phyloP scores from a whole-genome alignment of 805 yeast species.

The Yarrowia deformans region DNA sequence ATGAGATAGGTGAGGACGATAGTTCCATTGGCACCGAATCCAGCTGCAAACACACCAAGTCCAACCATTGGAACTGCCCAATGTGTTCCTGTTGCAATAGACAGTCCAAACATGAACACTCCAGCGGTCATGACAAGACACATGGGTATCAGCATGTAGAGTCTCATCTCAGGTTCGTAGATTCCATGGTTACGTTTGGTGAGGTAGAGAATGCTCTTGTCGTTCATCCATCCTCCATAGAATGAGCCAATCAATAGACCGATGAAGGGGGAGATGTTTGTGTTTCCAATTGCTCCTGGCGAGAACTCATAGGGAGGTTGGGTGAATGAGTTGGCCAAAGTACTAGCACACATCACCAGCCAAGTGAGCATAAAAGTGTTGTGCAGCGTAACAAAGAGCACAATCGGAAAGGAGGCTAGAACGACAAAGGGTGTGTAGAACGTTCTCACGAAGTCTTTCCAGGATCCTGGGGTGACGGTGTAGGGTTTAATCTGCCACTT shows the following conservation, averaged over 20 bases:
- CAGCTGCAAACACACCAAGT: slow-evolving; percentile 1
- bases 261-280: slow-evolving; percentile 5
- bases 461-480: neutral
- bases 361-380: slow-evolving; percentile 18
- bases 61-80: slow-evolving; percentile 27
- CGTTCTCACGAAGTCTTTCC: neutral
- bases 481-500: slow-evolving; percentile 7
- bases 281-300: slow-evolving; percentile 8
- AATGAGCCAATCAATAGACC: slow-evolving; percentile 10
- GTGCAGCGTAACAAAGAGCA: slow-evolving; percentile 1
- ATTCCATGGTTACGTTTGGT: slow-evolving; percentile 13
- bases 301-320: slow-evolving; percentile 20
- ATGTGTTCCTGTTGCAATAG: neutral
- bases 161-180: slow-evolving; percentile 21
- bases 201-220: slow-evolving; percentile 10
- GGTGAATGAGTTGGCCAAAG: slow-evolving; percentile 16
- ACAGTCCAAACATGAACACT: slow-evolving; percentile 15
- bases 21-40: slow-evolving; percentile 19
- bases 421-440: slow-evolving; percentile 18
- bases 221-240: slow-evolving; percentile 22
- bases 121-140: slow-evolving; percentile 14
- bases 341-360: slow-evolving; percentile 14
- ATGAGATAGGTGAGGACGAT: slow-evolving; percentile 8
- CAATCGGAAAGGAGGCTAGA: slow-evolving; percentile 1
- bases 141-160: slow-evolving; percentile 8